A percentile compares a stretch with the other conserved stretches of the same genome.
These are phyloP conservation scores for Candida glaebosa DNA, from an alignment of 805 yeast genomes.

Conservation along the genomic window DNA sequence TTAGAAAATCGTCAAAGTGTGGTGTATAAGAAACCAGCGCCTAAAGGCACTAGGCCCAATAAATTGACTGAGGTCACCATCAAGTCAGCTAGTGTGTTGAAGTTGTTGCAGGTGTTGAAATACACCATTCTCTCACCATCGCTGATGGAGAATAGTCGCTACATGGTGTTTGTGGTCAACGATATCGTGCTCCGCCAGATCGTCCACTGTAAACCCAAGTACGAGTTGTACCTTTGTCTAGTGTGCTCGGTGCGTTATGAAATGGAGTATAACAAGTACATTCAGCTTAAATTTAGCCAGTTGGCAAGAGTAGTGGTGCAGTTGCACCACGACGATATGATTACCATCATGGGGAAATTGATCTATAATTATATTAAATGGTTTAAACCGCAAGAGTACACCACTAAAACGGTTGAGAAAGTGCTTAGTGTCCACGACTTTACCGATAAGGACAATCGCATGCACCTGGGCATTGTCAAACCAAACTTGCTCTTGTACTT, in stretches of 20 bases:
- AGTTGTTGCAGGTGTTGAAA: neutral
- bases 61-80: neutral
- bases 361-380: constrained; percentile 1
- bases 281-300: constrained; percentile 2
- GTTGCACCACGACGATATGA: neutral
- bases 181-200: neutral
- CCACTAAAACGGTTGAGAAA: neutral
- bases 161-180: neutral
- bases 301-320: neutral
- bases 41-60: neutral
- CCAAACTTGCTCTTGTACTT: neutral
- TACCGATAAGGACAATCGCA: neutral
- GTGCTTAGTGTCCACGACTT: neutral
- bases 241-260: neutral
- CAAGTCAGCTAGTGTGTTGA: neutral
- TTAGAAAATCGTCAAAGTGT: too few relatives aligned
- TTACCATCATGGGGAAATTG: neutral
- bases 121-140: neutral
- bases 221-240: neutral
- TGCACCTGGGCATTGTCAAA: neutral
- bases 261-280: neutral
- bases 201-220: neutral
- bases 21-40: neutral
- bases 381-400: neutral
- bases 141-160: constrained; percentile 1